Conservation (phyloP, 768 basidiomycete genomes). For the Russula vinacea region DNA sequence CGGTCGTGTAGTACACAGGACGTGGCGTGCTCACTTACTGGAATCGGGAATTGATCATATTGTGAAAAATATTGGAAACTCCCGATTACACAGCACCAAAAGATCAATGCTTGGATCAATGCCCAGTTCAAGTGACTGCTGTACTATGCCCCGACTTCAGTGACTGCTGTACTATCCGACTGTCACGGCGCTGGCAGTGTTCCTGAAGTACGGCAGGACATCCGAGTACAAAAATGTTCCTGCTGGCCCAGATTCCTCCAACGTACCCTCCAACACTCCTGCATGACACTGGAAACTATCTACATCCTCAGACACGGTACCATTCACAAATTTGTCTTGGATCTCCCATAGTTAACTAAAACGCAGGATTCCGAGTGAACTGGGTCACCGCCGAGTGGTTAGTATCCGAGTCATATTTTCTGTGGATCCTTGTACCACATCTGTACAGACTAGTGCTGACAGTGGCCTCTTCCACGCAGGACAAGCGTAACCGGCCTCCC, state of each 20-base stretch:
- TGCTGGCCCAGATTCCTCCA: not conserved
- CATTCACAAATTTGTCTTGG: constrained; percentile 10
- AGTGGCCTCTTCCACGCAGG: constrained; percentile 40
- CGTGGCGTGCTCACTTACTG: too few species aligned
- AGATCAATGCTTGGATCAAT: too few species aligned
- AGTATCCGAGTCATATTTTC: constrained; percentile 31
- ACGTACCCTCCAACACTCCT: not conserved
- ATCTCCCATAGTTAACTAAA: constrained; percentile 17
- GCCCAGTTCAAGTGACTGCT: too few species aligned
- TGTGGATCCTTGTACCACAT: not conserved
- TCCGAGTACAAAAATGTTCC: not conserved
- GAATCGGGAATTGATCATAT: too few species aligned
- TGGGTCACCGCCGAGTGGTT: constrained; percentile 69
- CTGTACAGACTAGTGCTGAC: not conserved
- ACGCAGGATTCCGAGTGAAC: constrained; percentile 67
- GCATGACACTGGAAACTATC: constrained; percentile 55
- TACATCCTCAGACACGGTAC: constrained; percentile 69
- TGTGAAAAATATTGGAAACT: too few species aligned
- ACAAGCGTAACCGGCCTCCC: constrained; percentile 62
- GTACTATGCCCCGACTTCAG: not conserved
- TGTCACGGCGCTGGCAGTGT: not conserved
- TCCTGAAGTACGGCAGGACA: not conserved
- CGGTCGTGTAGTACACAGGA: too few species aligned
- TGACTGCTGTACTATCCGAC: not conserved
- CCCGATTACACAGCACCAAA: too few species aligned